Evolutionary conservation across 805 yeast species (phyloP), one percentile per base, ranked within the genome.

Genomic region (Starmerella lactis-condensi): DNA sequence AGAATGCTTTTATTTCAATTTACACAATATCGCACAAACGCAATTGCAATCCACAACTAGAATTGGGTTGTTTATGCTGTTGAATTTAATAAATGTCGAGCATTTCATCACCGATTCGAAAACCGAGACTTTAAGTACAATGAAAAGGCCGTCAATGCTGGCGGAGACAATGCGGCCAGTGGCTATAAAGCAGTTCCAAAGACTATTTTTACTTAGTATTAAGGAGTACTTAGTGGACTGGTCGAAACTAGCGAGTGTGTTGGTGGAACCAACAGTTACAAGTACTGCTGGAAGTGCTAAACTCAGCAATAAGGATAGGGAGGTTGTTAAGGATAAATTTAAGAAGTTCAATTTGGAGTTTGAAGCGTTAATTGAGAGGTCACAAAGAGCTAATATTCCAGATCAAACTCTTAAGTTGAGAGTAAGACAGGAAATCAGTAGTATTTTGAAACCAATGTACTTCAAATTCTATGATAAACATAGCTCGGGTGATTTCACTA

Each of bases 381-480:
- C 76, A 47, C 72, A 69, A 44, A 61, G 62, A 29, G 74, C 69
- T 49, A 67, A 65, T 35, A 62, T 81, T 28, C 66, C 72, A 6
- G 91, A 81, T 47, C 62, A 68, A 4, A 64, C 63, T 24, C 60
- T 85, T 51, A 70, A 71, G 38, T 62, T 65, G 35, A 66, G 63
- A 33, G 56, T 89, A 42, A 62, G 69, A 11, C 67, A 68, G 33
- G 95, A 85, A 45, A 74, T 72, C 17, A 48, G 72, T 22, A 27
- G 34, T 15, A 69, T 81, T 42, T 72, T 89, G 31, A 62, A 71
- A 36, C 93, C 93, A 10, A 67, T 85, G 33, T 85, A 85, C 54
- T 72, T 74, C 46, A 70, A 89, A 45, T 75, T 85, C 49, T 74
- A 78, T 52, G 81, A 76, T 43, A 76, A 77, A 51, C 72, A 77